These are phyloP conservation scores for Cicer judaicum DNA, from an alignment of 306 rosid species.

Conservation along the genomic window DNA sequence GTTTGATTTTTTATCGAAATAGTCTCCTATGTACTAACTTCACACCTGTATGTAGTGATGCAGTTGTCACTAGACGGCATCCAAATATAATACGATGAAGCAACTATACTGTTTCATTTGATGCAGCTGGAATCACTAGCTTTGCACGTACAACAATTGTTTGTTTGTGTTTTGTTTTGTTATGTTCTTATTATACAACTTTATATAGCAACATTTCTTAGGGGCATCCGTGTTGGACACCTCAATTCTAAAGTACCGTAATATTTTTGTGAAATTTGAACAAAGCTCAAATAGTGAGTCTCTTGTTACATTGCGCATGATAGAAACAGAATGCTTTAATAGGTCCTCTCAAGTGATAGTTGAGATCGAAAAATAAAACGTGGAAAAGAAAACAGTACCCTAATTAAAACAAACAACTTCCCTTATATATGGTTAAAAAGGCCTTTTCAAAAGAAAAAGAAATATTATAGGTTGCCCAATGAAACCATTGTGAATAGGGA, in stretches of 20 bases:
- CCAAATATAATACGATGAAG: not conserved
- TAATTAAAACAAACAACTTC: not conserved
- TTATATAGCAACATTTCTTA: constrained; percentile 31
- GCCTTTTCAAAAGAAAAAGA: not conserved
- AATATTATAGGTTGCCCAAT: constrained; percentile 11
- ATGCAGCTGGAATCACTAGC: constrained; percentile 39
- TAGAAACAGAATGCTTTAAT: constrained; percentile 14
- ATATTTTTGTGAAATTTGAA: constrained; percentile 25
- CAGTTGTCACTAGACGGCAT: no score
- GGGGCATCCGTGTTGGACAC: constrained; percentile 6
- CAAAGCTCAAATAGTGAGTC: not conserved
- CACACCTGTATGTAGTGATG: no score
- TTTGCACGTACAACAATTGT: constrained; percentile 42
- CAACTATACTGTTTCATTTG: constrained; percentile 31
- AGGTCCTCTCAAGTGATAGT: constrained; percentile 12
- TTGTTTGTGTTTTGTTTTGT: not conserved
- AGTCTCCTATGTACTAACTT: no score
- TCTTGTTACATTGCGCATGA: constrained; percentile 25
- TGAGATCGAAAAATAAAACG: not conserved
- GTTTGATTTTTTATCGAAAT: no score
- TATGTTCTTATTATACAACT: constrained; percentile 31
- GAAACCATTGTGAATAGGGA: not conserved
- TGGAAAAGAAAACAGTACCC: constrained; percentile 20
- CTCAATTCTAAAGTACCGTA: constrained; percentile 25
- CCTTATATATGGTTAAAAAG: constrained; percentile 4